These are phyloP conservation scores for Rusavskia elegans DNA, from an alignment of 495 filamentous ascomycete genomes.

Conservation along the genomic window DNA sequence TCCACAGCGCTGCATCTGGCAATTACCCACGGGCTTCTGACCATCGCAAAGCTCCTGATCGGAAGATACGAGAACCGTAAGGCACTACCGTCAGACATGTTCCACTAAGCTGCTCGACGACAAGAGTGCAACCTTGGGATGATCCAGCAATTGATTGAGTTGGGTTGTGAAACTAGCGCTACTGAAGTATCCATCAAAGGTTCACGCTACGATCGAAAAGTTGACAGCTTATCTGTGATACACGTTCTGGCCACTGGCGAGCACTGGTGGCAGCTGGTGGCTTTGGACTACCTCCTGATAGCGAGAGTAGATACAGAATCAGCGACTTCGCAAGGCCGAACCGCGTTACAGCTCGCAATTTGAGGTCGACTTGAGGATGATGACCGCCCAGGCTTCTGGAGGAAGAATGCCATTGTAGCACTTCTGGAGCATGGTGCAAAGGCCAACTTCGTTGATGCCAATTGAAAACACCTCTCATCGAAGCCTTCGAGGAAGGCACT, in stretches of 20 bases:
- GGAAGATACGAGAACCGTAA: background rate
- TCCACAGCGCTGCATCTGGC: background rate
- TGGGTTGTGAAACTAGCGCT: background rate
- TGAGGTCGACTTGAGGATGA: background rate
- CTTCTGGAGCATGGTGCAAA: background rate
- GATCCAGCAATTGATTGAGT: background rate
- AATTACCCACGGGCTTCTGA: background rate
- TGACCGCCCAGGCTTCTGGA: background rate
- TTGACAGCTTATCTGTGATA: background rate
- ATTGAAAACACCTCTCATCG: background rate
- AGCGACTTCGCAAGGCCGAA: background rate
- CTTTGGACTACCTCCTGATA: background rate
- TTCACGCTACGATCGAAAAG: background rate
- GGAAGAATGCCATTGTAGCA: background rate
- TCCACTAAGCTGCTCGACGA: background rate
- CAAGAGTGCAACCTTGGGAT: background rate
- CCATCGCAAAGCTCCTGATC: background rate
- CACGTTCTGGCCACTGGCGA: background rate
- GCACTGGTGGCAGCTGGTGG: background rate
- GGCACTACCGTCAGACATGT: background rate
- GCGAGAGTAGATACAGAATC: background rate
- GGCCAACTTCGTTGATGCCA: background rate
- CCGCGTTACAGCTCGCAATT: background rate
- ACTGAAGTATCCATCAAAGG: background rate
- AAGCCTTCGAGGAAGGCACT: background rate